A percentile compares a stretch with the other conserved stretches of the same genome.
Evolutionary conservation across 2,329 filamentous ascomycete genomes (phyloP).

Genomic region (Fusarium praegraminearum): DNA sequence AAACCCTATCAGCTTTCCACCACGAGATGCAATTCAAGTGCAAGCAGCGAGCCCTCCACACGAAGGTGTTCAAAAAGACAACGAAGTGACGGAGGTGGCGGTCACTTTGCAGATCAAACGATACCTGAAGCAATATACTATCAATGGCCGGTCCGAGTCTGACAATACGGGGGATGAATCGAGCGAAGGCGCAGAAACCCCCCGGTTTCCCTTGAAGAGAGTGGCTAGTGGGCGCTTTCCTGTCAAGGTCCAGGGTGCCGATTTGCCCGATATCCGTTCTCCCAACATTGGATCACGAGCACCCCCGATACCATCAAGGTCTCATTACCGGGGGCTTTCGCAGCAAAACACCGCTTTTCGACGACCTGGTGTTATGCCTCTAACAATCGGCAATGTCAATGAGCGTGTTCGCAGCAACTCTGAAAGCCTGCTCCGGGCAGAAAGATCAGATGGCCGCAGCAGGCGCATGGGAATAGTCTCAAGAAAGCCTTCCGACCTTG

Average conservation of each 20-base stretch:
- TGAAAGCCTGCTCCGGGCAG: conserved; percentile 67
- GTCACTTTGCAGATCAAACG: conserved; percentile 72
- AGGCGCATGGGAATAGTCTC: conserved; percentile 74
- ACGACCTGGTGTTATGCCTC: conserved; percentile 77
- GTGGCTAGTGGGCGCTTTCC: conserved; percentile 74
- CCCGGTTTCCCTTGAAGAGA: conserved; percentile 74
- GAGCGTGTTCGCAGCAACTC: conserved; percentile 76
- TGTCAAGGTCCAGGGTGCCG: conserved; percentile 79
- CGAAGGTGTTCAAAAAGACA: conserved; percentile 66
- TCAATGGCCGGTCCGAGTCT: conserved; percentile 64
- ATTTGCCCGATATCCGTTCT: conserved; percentile 75
- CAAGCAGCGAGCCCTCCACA: conserved; percentile 67
- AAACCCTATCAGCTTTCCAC: conserved; percentile 86
- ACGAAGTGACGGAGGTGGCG: conserved; percentile 71
- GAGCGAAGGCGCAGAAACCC: conserved; percentile 83
- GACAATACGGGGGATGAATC: conserved; percentile 71
- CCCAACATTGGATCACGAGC: conserved; percentile 71
- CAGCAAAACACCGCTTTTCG: conserved; percentile 74
- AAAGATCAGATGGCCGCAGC: conserved; percentile 66
- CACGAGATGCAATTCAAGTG: conserved; percentile 74
- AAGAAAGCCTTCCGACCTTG: conserved; percentile 69
- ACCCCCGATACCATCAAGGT: conserved; percentile 80
- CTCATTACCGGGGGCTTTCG: conserved; percentile 82
- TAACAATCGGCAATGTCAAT: conserved; percentile 75
- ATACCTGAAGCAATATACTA: conserved; percentile 66